Evolutionary conservation across 345 rosid species (phyloP), one percentile per base, ranked within the genome.

Genomic region (Pugionium dolabratum): DNA sequence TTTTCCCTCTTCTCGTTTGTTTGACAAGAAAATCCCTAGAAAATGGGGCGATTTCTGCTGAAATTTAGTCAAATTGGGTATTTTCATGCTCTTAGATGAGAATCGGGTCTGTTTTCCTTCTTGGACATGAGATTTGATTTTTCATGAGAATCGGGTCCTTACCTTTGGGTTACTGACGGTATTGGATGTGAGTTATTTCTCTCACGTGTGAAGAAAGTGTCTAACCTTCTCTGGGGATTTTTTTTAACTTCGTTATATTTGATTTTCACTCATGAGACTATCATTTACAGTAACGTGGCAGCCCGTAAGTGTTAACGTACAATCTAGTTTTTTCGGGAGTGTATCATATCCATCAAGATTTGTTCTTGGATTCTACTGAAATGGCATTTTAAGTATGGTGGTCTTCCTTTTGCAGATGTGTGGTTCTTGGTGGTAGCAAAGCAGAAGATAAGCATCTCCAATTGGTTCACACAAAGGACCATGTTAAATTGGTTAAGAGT

Each of bases 401-500:
- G 72, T 28, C 48, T 65, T 43, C 7, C 28, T 57, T 31, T 70
- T 69, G 54, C 76, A 90, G 97, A 69, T 94, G 99, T 65, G 95
- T 86, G 60, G 70, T 84, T 82, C 79, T 86, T 63, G 75, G 71
- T 56, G 85, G 82, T 39, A 86, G 77, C 76, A 84, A 80, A 81
- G 96, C 84, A 0, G 80, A 86, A 54, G 96, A 90, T 77, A 78
- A 71, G 47, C 60, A 85, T 58, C 52, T 94, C 3, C 66, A 75
- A 31, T 60, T 78, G 30, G 91, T 86, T 70, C 99, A 94, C 67
- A 72, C 89, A 30, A 58, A 76, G 64, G 79, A 71, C 54, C 93
- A 88, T 77, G 90, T 88, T 41, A 66, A 83, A 43, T 49, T 90
- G 73, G 74, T 94, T 41, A 83, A 64, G 74, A 86, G 69, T 40